Conservation (phyloP, 1,139 yeast species). For the Suhomyces wounanorum region DNA sequence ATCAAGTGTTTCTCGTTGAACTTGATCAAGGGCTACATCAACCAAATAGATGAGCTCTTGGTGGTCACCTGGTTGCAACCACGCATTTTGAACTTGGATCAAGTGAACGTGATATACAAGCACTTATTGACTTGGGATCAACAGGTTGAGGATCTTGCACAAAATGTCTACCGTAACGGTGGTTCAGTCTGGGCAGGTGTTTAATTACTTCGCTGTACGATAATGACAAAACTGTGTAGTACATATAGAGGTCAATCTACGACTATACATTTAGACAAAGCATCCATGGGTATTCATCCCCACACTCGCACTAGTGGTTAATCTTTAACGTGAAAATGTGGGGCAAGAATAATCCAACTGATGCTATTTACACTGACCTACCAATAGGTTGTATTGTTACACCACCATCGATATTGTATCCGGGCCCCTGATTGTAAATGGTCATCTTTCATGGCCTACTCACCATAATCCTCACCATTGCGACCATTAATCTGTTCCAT, state of each 20-base stretch:
- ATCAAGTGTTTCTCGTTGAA: slow-evolving; percentile 89
- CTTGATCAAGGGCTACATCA: slow-evolving; percentile 81
- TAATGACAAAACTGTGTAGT: background rate
- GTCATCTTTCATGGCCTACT: too few relatives aligned
- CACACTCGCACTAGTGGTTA: too few relatives aligned
- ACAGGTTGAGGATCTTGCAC: slow-evolving; percentile 68
- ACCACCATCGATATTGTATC: too few relatives aligned
- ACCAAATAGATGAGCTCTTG: slow-evolving; percentile 78
- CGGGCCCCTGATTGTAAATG: too few relatives aligned
- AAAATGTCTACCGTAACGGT: slow-evolving; percentile 38
- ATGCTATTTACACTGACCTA: too few relatives aligned
- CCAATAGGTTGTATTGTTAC: too few relatives aligned
- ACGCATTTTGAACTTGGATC: slow-evolving; percentile 79
- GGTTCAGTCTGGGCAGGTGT: slow-evolving; percentile 44
- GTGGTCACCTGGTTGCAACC: slow-evolving; percentile 95
- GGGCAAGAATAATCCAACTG: too few relatives aligned
- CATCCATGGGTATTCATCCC: too few relatives aligned
- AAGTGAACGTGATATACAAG: slow-evolving; percentile 73
- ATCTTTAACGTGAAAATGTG: too few relatives aligned
- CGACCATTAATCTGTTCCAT: background rate
- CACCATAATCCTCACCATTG: too few relatives aligned
- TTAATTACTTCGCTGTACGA: slow-evolving; percentile 12
- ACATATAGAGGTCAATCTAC: background rate
- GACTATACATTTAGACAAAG: background rate
- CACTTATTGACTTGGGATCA: slow-evolving; percentile 78